Evolutionary conservation across 2,329 filamentous ascomycete genomes (phyloP).

Genomic region (Aspergillus thermomutatus): DNA sequence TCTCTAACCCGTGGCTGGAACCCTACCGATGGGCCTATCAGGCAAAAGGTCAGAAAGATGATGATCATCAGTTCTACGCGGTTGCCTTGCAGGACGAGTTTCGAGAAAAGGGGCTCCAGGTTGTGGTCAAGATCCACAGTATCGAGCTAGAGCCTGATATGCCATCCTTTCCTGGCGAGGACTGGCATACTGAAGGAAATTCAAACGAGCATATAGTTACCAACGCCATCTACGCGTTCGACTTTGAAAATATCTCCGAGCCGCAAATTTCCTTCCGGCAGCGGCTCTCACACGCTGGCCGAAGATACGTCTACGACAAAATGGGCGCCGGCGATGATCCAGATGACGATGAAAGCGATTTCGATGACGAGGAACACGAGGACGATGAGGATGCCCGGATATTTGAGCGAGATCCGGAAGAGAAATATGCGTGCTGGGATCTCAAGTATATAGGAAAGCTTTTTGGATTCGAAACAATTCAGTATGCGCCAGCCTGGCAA

Average conservation of each 20-base stretch:
- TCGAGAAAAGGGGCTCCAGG: constrained; percentile 11
- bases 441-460: constrained; percentile 6
- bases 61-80: constrained; percentile 11
- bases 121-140: constrained; percentile 7
- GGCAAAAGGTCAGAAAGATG: neutral
- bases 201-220: constrained; percentile 9
- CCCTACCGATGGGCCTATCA: neutral
- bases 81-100: constrained; percentile 11
- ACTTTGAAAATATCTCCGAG: constrained; percentile 5
- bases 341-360: too few relatives aligned
- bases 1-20: neutral
- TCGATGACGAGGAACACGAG: neutral
- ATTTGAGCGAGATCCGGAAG: too few relatives aligned
- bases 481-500: constrained; percentile 2
- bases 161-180: constrained; percentile 5
- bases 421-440: constrained; percentile 2
- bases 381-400: neutral
- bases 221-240: constrained; percentile 2
- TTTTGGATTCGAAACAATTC: neutral
- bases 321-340: too few relatives aligned
- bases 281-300: neutral
- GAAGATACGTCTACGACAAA: neutral
- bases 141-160: constrained; percentile 9
- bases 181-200: constrained; percentile 10
- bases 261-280: constrained; percentile 8